phyloP scores from a whole-genome alignment of 2,329 filamentous ascomycete genomes.

The Curvularia lunata region DNA sequence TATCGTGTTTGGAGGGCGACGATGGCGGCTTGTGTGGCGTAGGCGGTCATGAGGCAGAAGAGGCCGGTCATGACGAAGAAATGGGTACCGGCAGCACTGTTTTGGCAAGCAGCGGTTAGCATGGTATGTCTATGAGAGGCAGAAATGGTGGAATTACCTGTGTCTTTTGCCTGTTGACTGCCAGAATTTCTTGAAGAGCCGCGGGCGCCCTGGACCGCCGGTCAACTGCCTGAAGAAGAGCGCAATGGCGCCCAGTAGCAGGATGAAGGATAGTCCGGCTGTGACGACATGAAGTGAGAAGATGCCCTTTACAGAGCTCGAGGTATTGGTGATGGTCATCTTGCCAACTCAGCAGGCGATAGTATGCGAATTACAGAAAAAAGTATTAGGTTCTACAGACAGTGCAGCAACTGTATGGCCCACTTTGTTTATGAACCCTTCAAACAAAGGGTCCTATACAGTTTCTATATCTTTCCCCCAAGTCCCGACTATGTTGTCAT shows the following conservation, averaged over 20 bases:
- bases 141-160: background rate
- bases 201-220: conserved; percentile 18
- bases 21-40: conserved; percentile 22
- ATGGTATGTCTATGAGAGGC: background rate
- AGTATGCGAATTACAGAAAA: background rate
- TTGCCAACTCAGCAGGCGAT: background rate
- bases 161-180: conserved; percentile 8
- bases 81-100: conserved; percentile 19
- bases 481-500: conserved; percentile 11
- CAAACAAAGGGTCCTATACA: background rate
- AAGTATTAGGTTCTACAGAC: background rate
- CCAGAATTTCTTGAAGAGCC: conserved; percentile 16
- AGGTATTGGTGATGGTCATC: conserved; percentile 23
- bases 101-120: background rate
- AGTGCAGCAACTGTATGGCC: background rate
- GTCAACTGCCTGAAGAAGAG: conserved; percentile 15
- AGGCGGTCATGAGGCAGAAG: conserved; percentile 24
- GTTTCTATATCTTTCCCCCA: background rate
- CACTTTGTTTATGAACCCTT: no score
- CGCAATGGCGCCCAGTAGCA: conserved; percentile 15
- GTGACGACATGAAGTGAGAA: conserved; percentile 27
- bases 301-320: conserved; percentile 25
- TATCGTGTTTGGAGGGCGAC: conserved; percentile 23
- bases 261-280: conserved; percentile 18
- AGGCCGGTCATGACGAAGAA: conserved; percentile 25